Conservation (phyloP, 345 rosid genomes). For the Populus nigra region DNA sequence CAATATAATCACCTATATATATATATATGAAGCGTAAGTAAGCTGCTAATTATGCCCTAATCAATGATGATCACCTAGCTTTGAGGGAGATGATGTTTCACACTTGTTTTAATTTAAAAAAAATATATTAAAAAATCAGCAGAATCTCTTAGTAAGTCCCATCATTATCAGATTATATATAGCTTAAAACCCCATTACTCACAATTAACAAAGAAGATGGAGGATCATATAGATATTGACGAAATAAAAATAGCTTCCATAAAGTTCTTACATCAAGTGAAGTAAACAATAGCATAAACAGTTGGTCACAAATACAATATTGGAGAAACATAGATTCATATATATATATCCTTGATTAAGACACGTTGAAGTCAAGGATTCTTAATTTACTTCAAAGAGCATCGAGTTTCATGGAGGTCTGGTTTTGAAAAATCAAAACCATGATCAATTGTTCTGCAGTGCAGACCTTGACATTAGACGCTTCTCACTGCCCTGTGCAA, state of each 20-base stretch:
- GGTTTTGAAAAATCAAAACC: constrained; percentile 20
- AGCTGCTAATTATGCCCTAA: not conserved
- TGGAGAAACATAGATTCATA: not conserved
- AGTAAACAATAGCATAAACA: constrained; percentile 19
- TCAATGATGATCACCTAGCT: not conserved
- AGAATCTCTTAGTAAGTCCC: not conserved
- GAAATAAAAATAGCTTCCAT: constrained; percentile 8
- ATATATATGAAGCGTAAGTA: not conserved
- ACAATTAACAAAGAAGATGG: not conserved
- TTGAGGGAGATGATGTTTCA: not conserved
- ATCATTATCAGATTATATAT: not conserved
- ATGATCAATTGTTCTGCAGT: constrained; percentile 38
- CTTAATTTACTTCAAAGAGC: constrained; percentile 6
- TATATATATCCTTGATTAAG: not conserved
- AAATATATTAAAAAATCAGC: too few relatives aligned
- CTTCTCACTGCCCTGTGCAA: constrained; percentile 43
- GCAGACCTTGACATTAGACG: constrained; percentile 42
- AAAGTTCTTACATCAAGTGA: not conserved
- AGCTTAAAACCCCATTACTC: not conserved
- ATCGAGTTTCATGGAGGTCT: constrained; percentile 1
- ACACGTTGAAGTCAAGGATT: constrained; percentile 15
- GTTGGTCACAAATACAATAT: constrained; percentile 19
- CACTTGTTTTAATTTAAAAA: not conserved
- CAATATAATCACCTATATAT: too few relatives aligned
- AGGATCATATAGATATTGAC: constrained; percentile 4